Percentiles rank a stretch among this genome's conserved stretches.
These are phyloP conservation scores for Geosiphon pyriformis DNA, from an alignment of 192 early-diverging fungal genomes.

Conservation along the genomic window DNA sequence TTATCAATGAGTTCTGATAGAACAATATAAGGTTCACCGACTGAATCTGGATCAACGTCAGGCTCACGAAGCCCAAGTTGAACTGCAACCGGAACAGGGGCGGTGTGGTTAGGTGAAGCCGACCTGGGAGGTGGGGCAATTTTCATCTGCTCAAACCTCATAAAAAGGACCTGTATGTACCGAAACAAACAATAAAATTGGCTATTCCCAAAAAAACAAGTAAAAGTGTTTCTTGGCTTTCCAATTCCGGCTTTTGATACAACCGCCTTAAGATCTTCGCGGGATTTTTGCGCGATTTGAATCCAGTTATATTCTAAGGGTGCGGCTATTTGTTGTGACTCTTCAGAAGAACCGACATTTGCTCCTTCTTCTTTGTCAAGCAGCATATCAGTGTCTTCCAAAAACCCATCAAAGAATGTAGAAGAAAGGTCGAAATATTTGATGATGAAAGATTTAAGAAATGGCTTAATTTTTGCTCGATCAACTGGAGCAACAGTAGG, in stretches of 20 bases:
- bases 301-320: conserved; percentile 31
- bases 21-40: conserved; percentile 71
- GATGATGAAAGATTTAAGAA: conserved; percentile 69
- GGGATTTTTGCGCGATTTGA: conserved; percentile 31
- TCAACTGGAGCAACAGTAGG: conserved; percentile 48
- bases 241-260: conserved; percentile 37
- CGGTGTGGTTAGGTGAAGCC: conserved; percentile 1
- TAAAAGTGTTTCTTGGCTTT: conserved; percentile 34
- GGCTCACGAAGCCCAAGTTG: conserved; percentile 50
- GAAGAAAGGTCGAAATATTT: conserved; percentile 52
- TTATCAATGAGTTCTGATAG: conserved; percentile 70
- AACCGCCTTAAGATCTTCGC: conserved; percentile 24
- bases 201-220: conserved; percentile 79
- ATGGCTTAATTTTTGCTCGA: conserved; percentile 68
- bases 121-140: neutral
- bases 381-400: conserved; percentile 47
- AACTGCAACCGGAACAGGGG: conserved; percentile 25
- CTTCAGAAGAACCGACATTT: conserved; percentile 27
- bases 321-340: conserved; percentile 19
- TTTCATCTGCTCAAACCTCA: conserved; percentile 74
- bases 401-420: conserved; percentile 36
- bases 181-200: conserved; percentile 86
- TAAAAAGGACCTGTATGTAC: conserved; percentile 83
- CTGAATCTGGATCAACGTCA: conserved; percentile 47
- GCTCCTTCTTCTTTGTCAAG: conserved; percentile 47